A percentile compares a stretch with the other conserved stretches of the same genome.
Conservation (phyloP, 805 yeast species). For the Zygoascus ofunaensis region DNA sequence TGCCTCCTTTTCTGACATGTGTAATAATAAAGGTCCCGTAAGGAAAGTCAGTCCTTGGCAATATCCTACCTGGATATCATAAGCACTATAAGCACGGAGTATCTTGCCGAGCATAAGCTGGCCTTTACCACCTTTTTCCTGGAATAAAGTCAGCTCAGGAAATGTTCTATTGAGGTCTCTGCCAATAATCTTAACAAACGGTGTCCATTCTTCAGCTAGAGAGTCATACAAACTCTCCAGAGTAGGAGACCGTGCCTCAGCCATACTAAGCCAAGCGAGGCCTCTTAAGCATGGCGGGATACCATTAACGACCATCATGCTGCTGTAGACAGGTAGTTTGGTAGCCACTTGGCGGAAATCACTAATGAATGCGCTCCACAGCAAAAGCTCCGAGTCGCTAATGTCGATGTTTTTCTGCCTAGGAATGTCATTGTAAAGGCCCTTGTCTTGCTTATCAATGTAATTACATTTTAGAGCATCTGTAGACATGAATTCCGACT, state of each 20-base stretch:
- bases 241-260: constrained; percentile 23
- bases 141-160: constrained; percentile 44
- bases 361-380: constrained; percentile 29
- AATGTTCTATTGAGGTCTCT: constrained; percentile 56
- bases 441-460: constrained; percentile 6
- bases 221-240: constrained; percentile 31
- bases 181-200: constrained; percentile 38
- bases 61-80: constrained; percentile 57
- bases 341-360: constrained; percentile 26
- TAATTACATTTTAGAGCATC: constrained; percentile 6
- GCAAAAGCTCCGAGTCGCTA: constrained; percentile 22
- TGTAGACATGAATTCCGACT: constrained; percentile 3
- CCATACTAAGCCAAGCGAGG: constrained; percentile 28
- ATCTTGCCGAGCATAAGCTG: constrained; percentile 42
- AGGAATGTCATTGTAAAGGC: constrained; percentile 15
- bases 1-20: constrained; percentile 35
- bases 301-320: constrained; percentile 26
- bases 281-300: constrained; percentile 31
- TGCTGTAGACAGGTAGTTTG: constrained; percentile 24
- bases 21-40: constrained; percentile 48
- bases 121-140: constrained; percentile 33
- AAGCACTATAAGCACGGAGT: constrained; percentile 53
- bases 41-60: constrained; percentile 60
- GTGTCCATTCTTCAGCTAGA: constrained; percentile 34
- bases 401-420: constrained; percentile 1